Base-by-base conservation (phyloP, 2,329 filamentous ascomycete genomes). In the Arachnomyces sp. region DNA sequence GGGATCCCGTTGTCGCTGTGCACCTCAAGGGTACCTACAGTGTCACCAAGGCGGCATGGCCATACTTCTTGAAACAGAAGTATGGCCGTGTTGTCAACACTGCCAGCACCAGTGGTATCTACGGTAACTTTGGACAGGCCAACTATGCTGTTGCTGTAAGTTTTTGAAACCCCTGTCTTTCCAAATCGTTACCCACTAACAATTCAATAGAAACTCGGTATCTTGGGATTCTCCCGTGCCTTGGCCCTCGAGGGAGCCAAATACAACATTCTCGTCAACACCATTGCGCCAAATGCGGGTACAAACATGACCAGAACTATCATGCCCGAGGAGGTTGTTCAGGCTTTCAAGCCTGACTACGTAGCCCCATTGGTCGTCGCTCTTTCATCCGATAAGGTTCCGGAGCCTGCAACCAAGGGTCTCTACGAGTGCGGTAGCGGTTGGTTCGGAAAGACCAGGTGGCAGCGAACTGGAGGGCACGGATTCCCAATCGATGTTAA, bases 271-370 rank as follows among this genome's bases (percentile, higher is more conserved):
- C 88, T 80, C 56, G 86, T 94, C 64, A 98, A 98, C 76, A 94
- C 89, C 43, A 95, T 98, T 57, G 92, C 92, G 16, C 92, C 92
- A 52, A 98, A 96, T 58, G 92, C 92, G 30, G 92, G 92, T 54
- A 98, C 92, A 33, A 81, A 82, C 60, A 92, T 98, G 85, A 98
- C 92, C 41, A 78, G 81, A 52, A 90, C 85, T 37, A 85, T 98
- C 61, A 77, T 98, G 73, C 92, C 92, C 20, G 88, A 94, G 67
- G 92, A 98, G 71, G 80, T 96, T 71, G 89, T 98, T 13, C 89
- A 96, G 71, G 90, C 92, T 34, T 94, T 98, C 76, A 98, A 96
- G 80, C 92, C 92, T 44, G 90, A 96, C 60, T 96, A 94, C 67
- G 89, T 98, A 63, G 92, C 92, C 39, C 92, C 92, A 45, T 70